phyloP scores from a whole-genome alignment of 768 basidiomycete genomes.

The Tricholoma flavovirens region DNA sequence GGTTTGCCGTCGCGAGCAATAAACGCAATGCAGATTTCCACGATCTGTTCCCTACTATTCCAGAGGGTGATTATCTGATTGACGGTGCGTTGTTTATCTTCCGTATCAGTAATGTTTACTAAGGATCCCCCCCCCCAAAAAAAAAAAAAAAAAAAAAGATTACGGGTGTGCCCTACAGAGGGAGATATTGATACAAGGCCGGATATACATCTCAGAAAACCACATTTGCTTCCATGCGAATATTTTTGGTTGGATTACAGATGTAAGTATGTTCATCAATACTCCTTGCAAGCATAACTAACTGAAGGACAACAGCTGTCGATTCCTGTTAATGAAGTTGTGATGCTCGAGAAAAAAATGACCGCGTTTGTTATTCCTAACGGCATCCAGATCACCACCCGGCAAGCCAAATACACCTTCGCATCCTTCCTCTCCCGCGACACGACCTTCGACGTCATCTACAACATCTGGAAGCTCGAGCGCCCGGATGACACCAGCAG shows the following conservation, averaged over 20 bases:
- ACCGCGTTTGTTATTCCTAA: conserved; percentile 97
- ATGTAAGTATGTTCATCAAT: conserved; percentile 49
- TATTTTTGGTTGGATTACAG: conserved; percentile 98
- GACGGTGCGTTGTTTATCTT: conserved; percentile 60
- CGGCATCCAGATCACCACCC: conserved; percentile 85
- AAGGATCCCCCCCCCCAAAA: conserved; percentile 4
- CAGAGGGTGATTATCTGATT: conserved; percentile 96
- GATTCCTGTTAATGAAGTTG: conserved; percentile 85
- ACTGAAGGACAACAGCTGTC: conserved; percentile 52
- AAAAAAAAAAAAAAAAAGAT: too few relatives aligned
- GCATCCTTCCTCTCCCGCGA: conserved; percentile 96
- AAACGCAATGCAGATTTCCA: conserved; percentile 96
- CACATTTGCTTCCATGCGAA: conserved; percentile 99
- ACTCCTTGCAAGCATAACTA: conserved; percentile 15
- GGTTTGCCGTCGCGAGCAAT: conserved; percentile 95
- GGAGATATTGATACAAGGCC: conserved; percentile 94
- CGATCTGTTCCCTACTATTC: conserved; percentile 81
- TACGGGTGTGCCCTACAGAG: conserved; percentile 96
- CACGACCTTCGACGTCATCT: conserved; percentile 92
- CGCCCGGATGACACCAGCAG: conserved; percentile 58
- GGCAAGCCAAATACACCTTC: conserved; percentile 83
- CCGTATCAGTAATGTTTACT: background rate
- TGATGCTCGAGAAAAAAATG: conserved; percentile 90
- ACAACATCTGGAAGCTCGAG: conserved; percentile 91
- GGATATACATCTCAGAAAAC: conserved; percentile 96